Percentiles rank a stretch among this genome's conserved stretches.
Conservation (phyloP, 2,329 filamentous ascomycete species). For the Magnaporthiopsis incrustans region DNA sequence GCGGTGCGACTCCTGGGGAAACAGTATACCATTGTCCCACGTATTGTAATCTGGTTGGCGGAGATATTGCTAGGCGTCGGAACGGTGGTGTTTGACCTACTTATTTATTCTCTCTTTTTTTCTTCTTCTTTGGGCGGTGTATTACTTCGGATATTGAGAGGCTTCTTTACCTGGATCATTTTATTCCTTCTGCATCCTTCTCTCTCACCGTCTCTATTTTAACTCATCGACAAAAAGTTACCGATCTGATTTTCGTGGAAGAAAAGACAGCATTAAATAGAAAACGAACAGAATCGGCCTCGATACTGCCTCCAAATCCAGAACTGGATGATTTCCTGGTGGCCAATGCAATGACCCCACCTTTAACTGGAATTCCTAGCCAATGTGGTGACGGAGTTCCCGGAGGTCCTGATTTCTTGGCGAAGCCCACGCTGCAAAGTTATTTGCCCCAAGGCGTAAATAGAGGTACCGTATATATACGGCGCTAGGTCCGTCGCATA, state of each 20-base stretch:
- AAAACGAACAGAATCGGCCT: no score
- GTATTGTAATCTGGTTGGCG: neutral
- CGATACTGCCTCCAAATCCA: no score
- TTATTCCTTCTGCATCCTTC: neutral
- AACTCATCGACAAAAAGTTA: no score
- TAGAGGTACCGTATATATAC: neutral
- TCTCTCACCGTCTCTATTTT: neutral
- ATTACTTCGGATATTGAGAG: neutral
- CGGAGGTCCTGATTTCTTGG: neutral
- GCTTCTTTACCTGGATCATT: neutral
- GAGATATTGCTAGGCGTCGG: neutral
- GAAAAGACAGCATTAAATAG: no score
- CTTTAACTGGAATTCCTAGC: neutral
- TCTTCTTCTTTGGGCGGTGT: neutral
- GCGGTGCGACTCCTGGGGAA: neutral
- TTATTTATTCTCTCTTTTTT: neutral
- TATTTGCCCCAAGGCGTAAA: neutral
- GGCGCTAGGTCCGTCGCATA: neutral
- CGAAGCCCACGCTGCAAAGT: neutral
- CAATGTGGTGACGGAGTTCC: neutral
- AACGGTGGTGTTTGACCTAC: neutral
- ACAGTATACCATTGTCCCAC: neutral
- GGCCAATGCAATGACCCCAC: neutral
- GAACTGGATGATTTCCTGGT: no score
- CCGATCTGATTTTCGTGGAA: no score